Conservation (phyloP, 2,329 filamentous ascomycete species). For the Akanthomyces muscarius region DNA sequence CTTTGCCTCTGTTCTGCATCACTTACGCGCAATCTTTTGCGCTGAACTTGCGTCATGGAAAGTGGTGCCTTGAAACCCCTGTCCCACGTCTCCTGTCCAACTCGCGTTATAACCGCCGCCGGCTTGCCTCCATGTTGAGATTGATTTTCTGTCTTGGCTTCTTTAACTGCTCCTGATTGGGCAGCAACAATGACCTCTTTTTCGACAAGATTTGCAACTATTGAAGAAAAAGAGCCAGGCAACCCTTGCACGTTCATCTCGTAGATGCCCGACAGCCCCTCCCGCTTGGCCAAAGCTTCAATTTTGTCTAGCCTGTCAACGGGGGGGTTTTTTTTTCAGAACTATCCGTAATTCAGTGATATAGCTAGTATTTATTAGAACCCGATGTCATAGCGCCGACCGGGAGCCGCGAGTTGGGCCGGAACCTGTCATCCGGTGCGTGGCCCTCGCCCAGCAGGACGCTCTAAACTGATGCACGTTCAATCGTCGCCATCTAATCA, state of each 20-base stretch:
- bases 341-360: neutral
- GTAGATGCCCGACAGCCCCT: constrained; percentile 10
- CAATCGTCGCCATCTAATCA: too few relatives aligned
- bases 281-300: neutral
- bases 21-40: neutral
- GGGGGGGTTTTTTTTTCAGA: neutral
- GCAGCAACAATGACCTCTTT: neutral
- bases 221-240: neutral
- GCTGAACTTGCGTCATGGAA: constrained; percentile 8
- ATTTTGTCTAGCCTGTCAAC: neutral
- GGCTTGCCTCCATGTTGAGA: too few relatives aligned
- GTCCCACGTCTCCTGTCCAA: neutral
- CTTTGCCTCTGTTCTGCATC: neutral
- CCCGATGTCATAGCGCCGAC: neutral
- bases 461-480: too few relatives aligned
- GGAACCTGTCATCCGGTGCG: neutral
- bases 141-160: neutral
- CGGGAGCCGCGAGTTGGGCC: neutral
- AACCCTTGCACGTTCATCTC: constrained; percentile 4
- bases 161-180: neutral
- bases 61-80: neutral
- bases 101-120: neutral
- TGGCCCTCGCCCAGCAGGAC: neutral
- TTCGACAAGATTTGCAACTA: neutral
- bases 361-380: neutral